Conservation (phyloP, 2,329 filamentous ascomycete genomes). For the Arthrobotrys entomopaga region DNA sequence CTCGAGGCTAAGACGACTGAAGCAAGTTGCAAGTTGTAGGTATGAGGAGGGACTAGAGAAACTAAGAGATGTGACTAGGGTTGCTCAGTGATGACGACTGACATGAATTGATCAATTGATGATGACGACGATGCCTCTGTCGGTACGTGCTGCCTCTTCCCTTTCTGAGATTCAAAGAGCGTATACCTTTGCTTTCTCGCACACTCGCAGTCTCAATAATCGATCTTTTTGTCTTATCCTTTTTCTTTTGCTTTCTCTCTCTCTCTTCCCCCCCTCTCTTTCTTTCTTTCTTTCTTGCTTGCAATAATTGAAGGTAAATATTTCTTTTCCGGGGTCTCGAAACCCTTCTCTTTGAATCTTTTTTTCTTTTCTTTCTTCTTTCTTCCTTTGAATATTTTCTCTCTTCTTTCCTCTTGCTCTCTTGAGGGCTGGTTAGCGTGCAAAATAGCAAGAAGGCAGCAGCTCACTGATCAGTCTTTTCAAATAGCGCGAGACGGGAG, state of each 20-base stretch:
- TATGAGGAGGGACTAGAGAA: neutral
- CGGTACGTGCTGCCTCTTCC: no score
- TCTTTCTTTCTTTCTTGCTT: neutral
- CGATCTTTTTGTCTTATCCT: neutral
- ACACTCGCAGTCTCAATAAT: neutral
- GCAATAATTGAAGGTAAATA: neutral
- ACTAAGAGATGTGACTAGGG: neutral
- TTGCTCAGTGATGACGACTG: neutral
- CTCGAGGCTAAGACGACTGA: no score
- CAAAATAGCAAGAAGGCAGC: conserved; percentile 35
- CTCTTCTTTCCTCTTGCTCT: conserved; percentile 9
- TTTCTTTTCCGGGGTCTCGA: neutral
- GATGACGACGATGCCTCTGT: neutral
- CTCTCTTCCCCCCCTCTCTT: neutral
- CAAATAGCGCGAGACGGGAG: conserved; percentile 49
- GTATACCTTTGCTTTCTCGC: neutral
- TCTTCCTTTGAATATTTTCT: neutral
- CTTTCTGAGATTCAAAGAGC: no score
- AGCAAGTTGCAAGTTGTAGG: neutral
- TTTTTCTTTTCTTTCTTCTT: neutral
- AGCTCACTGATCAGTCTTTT: conserved; percentile 55
- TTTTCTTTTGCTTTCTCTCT: neutral
- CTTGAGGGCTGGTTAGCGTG: conserved; percentile 30
- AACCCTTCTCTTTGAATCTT: neutral
- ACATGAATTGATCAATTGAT: neutral